These are phyloP conservation scores for Fusarium transvaalense DNA, from an alignment of 2,329 filamentous ascomycete genomes.

Conservation along the genomic window DNA sequence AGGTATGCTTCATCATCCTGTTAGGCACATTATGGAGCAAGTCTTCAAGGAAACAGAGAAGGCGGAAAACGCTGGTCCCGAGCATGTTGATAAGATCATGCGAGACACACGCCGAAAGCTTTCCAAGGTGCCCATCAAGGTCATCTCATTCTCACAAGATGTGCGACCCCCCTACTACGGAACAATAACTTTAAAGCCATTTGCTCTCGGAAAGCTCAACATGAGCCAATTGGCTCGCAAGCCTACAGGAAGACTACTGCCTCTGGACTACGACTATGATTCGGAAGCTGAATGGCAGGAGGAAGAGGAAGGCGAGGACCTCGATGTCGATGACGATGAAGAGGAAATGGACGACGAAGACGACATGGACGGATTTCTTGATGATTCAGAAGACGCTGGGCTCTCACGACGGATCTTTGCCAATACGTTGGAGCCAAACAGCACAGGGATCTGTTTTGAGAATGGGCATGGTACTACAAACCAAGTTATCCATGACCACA, in stretches of 20 bases:
- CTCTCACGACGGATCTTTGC: constrained; percentile 68
- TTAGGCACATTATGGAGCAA: constrained; percentile 71
- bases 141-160: constrained; percentile 72
- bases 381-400: constrained; percentile 81
- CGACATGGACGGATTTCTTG: constrained; percentile 90
- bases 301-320: constrained; percentile 77
- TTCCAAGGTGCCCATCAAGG: constrained; percentile 71
- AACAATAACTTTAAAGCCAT: constrained; percentile 73
- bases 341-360: constrained; percentile 82
- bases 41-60: constrained; percentile 63
- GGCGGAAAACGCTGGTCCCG: constrained; percentile 54
- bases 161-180: constrained; percentile 79
- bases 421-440: constrained; percentile 80
- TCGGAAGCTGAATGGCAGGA: constrained; percentile 91
- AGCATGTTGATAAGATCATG: constrained; percentile 52
- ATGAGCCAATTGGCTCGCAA: constrained; percentile 66
- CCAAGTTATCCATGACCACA: constrained; percentile 69
- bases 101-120: constrained; percentile 57
- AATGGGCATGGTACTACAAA: constrained; percentile 63
- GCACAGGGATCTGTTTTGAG: constrained; percentile 88
- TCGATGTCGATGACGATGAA: constrained; percentile 75
- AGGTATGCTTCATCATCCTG: constrained; percentile 63
- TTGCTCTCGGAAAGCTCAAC: constrained; percentile 58
- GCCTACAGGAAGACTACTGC: constrained; percentile 67
- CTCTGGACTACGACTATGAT: constrained; percentile 85